These are phyloP conservation scores for Hemisphaericaspora nanyangensis DNA, from an alignment of 805 yeast species.

Conservation along the genomic window DNA sequence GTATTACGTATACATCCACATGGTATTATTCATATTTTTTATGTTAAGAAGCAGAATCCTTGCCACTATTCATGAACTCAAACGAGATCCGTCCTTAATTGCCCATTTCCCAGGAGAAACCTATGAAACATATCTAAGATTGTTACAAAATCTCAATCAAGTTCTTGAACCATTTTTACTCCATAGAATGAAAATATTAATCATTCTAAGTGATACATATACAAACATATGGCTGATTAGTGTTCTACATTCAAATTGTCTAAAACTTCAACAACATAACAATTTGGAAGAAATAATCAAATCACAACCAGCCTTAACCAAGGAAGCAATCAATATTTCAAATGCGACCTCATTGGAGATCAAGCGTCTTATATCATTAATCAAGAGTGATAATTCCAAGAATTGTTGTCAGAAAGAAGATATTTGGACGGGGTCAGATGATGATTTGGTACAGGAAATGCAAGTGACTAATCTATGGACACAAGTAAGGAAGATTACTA, in stretches of 20 bases:
- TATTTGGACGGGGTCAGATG: slow-evolving; percentile 1
- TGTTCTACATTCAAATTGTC: not conserved
- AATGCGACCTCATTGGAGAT: slow-evolving; percentile 2
- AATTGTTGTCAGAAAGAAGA: not conserved
- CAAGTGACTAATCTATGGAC: slow-evolving; percentile 13
- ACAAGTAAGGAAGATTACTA: slow-evolving; percentile 6
- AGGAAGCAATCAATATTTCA: not conserved
- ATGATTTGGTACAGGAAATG: slow-evolving; percentile 5
- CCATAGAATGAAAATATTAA: not conserved
- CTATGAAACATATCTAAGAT: not conserved
- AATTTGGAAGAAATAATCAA: not conserved
- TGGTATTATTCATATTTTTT: not conserved
- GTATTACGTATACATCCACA: not conserved
- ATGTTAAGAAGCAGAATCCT: not conserved
- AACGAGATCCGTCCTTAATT: not conserved
- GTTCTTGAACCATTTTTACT: not conserved
- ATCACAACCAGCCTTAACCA: not conserved
- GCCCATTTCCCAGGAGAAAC: not conserved
- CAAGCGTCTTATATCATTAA: not conserved
- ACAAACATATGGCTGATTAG: slow-evolving; percentile 1
- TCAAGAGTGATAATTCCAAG: not conserved
- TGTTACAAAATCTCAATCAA: not conserved
- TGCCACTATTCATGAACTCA: not conserved
- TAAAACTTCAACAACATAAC: not conserved
- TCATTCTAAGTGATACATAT: not conserved